phyloP scores from a whole-genome alignment of 2,329 filamentous ascomycete species.

The Diaporthe australafricana region DNA sequence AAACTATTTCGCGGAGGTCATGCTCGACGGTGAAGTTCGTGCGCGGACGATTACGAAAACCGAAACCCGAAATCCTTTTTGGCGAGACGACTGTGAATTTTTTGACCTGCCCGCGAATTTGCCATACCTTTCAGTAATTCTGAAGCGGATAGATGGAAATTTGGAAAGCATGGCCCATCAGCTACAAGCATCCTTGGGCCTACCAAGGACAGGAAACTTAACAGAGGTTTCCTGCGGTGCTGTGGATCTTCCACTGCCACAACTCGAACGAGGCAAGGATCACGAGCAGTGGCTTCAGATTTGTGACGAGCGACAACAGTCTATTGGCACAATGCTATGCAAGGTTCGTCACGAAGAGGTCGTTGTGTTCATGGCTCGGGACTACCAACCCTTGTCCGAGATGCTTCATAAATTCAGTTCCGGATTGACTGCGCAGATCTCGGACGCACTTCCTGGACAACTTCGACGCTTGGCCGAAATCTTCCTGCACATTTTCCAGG shows the following conservation, averaged over 20 bases:
- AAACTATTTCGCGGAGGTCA: constrained; percentile 83
- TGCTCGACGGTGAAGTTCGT: constrained; percentile 82
- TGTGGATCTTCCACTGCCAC: constrained; percentile 85
- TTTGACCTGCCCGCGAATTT: constrained; percentile 76
- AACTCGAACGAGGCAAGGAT: constrained; percentile 81
- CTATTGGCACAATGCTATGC: constrained; percentile 86
- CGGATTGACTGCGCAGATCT: constrained; percentile 86
- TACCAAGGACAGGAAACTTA: constrained; percentile 55
- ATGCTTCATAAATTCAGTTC: constrained; percentile 87
- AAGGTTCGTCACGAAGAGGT: constrained; percentile 88
- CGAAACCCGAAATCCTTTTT: constrained; percentile 81
- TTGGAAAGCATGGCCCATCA: constrained; percentile 59
- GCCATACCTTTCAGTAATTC: constrained; percentile 75
- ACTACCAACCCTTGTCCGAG: constrained; percentile 86
- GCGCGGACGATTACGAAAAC: constrained; percentile 79
- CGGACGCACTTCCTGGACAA: constrained; percentile 80
- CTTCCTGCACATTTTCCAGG: constrained; percentile 94
- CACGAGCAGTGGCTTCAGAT: constrained; percentile 91
- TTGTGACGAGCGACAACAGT: constrained; percentile 79
- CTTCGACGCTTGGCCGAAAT: constrained; percentile 85
- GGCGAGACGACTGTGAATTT: constrained; percentile 86
- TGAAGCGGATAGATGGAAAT: constrained; percentile 73
- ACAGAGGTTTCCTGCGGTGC: constrained; percentile 72
- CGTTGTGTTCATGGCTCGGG: constrained; percentile 85
- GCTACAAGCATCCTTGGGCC: constrained; percentile 55